Conservation (phyloP, 106 monocot genomes). For the Allium fistulosum region DNA sequence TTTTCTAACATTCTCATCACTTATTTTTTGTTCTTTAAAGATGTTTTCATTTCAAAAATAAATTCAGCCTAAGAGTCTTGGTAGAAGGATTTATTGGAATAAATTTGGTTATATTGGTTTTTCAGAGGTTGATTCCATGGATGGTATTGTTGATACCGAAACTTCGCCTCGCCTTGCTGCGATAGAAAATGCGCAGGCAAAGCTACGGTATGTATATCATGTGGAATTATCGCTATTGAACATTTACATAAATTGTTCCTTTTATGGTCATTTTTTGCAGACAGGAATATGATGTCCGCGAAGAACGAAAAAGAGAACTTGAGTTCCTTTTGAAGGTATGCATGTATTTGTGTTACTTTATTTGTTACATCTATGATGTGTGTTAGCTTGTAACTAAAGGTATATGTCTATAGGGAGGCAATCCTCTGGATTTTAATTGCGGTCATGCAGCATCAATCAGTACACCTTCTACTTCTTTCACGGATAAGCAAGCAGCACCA, state of each 20-base stretch:
- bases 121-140: slow-evolving; percentile 65
- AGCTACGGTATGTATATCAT: slow-evolving; percentile 46
- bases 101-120: too few species aligned
- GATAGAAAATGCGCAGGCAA: slow-evolving; percentile 82
- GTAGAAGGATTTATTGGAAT: too few species aligned
- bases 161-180: slow-evolving; percentile 67
- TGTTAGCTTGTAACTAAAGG: neutral
- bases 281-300: slow-evolving; percentile 76
- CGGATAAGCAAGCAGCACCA: slow-evolving; percentile 48
- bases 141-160: slow-evolving; percentile 57
- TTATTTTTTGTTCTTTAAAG: too few species aligned
- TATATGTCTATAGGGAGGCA: slow-evolving; percentile 56
- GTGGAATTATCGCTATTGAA: neutral
- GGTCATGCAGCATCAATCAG: slow-evolving; percentile 50
- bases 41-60: too few species aligned
- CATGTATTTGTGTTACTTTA: neutral
- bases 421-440: slow-evolving; percentile 90
- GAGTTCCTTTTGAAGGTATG: slow-evolving; percentile 86
- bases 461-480: slow-evolving; percentile 75
- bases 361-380: neutral
- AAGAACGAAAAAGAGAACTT: slow-evolving; percentile 76
- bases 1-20: too few species aligned
- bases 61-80: too few species aligned
- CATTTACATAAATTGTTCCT: slow-evolving; percentile 1
- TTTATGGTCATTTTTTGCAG: slow-evolving; percentile 25